Percentiles rank a stretch among this genome's conserved stretches.
These are phyloP conservation scores for Debaryomyces coudertii DNA, from an alignment of 1,139 yeast species.

Conservation along the genomic window DNA sequence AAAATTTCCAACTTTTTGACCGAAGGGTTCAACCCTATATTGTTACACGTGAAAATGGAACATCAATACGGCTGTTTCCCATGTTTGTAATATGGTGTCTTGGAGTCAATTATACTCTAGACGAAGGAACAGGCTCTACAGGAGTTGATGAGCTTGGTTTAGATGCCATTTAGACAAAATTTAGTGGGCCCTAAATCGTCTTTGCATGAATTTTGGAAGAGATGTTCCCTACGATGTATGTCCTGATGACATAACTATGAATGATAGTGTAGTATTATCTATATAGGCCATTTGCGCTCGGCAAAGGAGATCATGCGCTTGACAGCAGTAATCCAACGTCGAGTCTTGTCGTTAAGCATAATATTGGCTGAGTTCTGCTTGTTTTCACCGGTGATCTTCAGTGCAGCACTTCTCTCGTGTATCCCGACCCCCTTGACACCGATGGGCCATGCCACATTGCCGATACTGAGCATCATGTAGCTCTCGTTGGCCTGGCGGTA, in stretches of 20 bases:
- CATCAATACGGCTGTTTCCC: neutral
- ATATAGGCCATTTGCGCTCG: slow-evolving; percentile 7
- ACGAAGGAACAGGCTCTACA: no score
- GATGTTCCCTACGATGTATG: neutral
- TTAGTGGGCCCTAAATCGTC: no score
- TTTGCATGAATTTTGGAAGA: no score
- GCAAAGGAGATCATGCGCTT: slow-evolving; percentile 67
- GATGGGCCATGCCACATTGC: slow-evolving; percentile 92
- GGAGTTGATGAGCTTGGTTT: no score
- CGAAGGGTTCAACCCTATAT: slow-evolving; percentile 7
- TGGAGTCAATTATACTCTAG: neutral
- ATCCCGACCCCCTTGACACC: slow-evolving; percentile 82
- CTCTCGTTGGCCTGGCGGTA: slow-evolving; percentile 64
- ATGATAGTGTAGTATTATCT: neutral
- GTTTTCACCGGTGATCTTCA: slow-evolving; percentile 39
- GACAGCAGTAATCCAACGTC: slow-evolving; percentile 76
- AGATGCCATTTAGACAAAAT: no score
- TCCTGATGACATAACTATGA: neutral
- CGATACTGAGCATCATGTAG: slow-evolving; percentile 77
- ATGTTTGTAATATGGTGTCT: neutral
- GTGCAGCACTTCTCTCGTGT: slow-evolving; percentile 66
- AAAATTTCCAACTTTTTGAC: slow-evolving; percentile 4
- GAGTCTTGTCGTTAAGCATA: slow-evolving; percentile 74
- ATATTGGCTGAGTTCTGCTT: slow-evolving; percentile 65
- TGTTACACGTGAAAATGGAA: slow-evolving; percentile 7